Evolutionary conservation across 345 rosid species (phyloP), one percentile per base, ranked within the genome.

Genomic region (Turnera subulata): DNA sequence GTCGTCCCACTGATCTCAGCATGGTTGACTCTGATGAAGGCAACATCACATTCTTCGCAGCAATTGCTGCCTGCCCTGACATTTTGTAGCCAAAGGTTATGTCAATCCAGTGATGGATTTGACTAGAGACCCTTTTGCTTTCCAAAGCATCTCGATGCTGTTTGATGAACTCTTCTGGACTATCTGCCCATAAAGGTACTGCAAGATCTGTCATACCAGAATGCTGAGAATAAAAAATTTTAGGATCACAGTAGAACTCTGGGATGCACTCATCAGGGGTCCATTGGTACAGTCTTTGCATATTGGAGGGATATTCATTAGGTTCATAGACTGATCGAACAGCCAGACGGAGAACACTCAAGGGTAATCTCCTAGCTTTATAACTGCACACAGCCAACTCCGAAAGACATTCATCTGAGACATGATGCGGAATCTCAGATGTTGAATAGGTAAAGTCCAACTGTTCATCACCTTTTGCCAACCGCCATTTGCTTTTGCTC

Each of bases 201-300:
- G 96, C 86, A 72, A 91, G 79, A 77, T 91, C 91, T 64, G 85
- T 69, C 97, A 91, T 91, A 66, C 88, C 88, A 71, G 84, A 59
- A 69, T 91, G 94, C 45, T 73, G 35, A 54, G 96, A 91, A 69
- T 52, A 62, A 73, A 91, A 91, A 54, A 91, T 80, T 54, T 65
- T 81, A 10, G 96, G 82, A 67, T 91, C 91, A 59, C 84, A 85
- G 59, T 80, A 91, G 67, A 91, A 91, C 75, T 91, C 97, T 17
- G 97, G 97, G 67, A 91, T 88, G 84, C 97, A 88, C 73, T 91
- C 97, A 61, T 91, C 97, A 74, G 97, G 97, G 49, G 97, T 91
- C 97, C 97, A 91, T 50, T 88, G 94, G 70, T 91, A 91, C 70
- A 88, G 89, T 68, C 97, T 79, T 74, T 84, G 91, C 96, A 91